phyloP scores from a whole-genome alignment of 768 basidiomycete species.

The Lactarius psammicola region DNA sequence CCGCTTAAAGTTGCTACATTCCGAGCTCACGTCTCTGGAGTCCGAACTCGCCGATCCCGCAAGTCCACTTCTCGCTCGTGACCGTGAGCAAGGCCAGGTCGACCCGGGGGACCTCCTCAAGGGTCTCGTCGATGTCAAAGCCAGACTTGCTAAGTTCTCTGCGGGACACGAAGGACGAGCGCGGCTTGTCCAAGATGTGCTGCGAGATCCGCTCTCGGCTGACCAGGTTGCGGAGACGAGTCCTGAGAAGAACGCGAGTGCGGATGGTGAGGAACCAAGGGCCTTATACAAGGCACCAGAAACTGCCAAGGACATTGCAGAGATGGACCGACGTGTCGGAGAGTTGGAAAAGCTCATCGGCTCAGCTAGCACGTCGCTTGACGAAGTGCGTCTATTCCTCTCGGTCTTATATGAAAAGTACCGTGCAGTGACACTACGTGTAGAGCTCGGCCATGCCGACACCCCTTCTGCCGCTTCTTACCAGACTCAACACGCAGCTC shows the following conservation, averaged over 20 bases:
- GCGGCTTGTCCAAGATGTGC: slow-evolving; percentile 57
- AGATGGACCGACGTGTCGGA: slow-evolving; percentile 81
- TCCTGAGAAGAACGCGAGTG: slow-evolving; percentile 27
- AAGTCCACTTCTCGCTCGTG: slow-evolving; percentile 62
- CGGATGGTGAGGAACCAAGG: slow-evolving; percentile 14
- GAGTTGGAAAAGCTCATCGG: slow-evolving; percentile 83
- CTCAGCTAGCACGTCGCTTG: slow-evolving; percentile 70
- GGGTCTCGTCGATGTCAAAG: slow-evolving; percentile 72
- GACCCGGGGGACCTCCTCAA: slow-evolving; percentile 76
- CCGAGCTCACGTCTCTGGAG: slow-evolving; percentile 80
- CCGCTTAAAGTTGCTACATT: slow-evolving; percentile 60
- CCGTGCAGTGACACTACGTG: slow-evolving; percentile 9
- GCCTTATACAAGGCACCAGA: slow-evolving; percentile 18
- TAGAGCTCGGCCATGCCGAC: slow-evolving; percentile 72
- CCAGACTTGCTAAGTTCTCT: slow-evolving; percentile 64
- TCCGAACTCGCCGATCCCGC: slow-evolving; percentile 77
- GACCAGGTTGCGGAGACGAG: slow-evolving; percentile 16
- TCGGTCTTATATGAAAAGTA: not conserved
- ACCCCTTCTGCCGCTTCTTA: slow-evolving; percentile 78
- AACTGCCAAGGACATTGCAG: slow-evolving; percentile 54
- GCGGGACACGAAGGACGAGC: slow-evolving; percentile 65
- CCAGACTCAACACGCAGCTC: slow-evolving; percentile 80
- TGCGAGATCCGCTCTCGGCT: slow-evolving; percentile 40
- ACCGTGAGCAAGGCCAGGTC: slow-evolving; percentile 56
- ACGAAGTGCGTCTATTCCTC: slow-evolving; percentile 59